Evolutionary conservation across 108 stramenopile genomes (phyloP), one percentile per base, ranked within the genome.

Genomic region (Fragilariopsis cylindrus): DNA sequence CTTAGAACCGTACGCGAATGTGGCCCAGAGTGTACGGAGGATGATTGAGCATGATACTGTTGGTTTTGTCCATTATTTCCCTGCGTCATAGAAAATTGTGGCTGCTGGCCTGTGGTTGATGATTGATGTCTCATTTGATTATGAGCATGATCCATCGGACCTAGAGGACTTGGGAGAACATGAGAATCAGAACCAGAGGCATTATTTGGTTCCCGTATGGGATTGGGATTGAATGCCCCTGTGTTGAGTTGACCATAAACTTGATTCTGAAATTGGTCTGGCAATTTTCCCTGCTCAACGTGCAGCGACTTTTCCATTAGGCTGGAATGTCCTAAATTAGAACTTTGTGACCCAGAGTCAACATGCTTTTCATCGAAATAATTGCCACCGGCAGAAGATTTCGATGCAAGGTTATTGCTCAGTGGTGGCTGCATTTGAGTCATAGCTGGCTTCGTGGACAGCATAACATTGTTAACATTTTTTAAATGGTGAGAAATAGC

Each of bases 61-160:
- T 4, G 43, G n/a, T 9, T 44, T 21, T 45, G 40, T 43, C 13
- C 43, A n/a, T 45, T 7, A 12, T 42, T 30, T 15, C 6, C 43
- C n/a, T 69, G 47, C 52, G 4, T 65, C 43, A 4, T 56, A 3
- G 11, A 21, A 47, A 57, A 21, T 18, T 68, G 43, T 49, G 70
- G 76, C 48, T 70, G 70, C 49, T 55, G 70, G 50, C 50, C 39
- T 13, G 41, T 56, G 7, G 55, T 19, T 56, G 16, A n/a, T 63
- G 16, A 44, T 30, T 30, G 21, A 60, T 41, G 41, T 60, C 11
- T 60, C 21, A 18, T 60, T 60, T 40, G 40, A 3, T n/a, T 11
- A 3, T 44, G 7, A 9, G 62, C 6, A 8, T 9, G 15, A n/a
- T 41, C 42, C 19, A 63, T 63, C 4, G 62, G 40, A 63, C 43